Base-by-base conservation (phyloP, 2,329 filamentous ascomycete species). In the Ustulina deusta region DNA sequence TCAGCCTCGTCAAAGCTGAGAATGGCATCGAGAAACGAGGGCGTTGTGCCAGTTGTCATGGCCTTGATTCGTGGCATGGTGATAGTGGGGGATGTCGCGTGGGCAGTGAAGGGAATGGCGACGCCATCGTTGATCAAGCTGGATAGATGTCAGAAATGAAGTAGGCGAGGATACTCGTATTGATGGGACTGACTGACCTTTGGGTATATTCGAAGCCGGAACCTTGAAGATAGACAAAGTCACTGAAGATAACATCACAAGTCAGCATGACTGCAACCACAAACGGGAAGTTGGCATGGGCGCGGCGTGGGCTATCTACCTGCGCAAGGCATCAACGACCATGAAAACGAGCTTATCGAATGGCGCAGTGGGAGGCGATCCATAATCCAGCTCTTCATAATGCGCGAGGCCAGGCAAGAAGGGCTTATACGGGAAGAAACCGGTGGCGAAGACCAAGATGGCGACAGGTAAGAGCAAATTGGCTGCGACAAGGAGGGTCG, bases 11-110 rank as follows among this genome's bases (percentile, higher is more conserved):
- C 93, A 78, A 99, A 93, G 77, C 98, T 99, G 66, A 99, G 86
- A 69, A 99, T 97, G 17, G 97, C 91, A 79, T 99, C 96, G 68
- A 98, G 88, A 79, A 99, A 99, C 1, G 95, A 98, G 2, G 96
- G 96, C n/a, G 97, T 96, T 1, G 95, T 97, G 69, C 96, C 96
- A 1, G 96, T 98, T 0, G 96, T 99, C 71, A 99, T 94, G 56
- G 96, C 94, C 82, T 99, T 99, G 75, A 99, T 90, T 69, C 95
- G 90, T 48, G 96, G 96, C 96, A 99, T 98, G 20, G 96, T 99
- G 69, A 99, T 95, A 7, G 96, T 99, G 1, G 96, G 96, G 59
- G 97, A 94, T n/a, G 93, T 92, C 20, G 96, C 96, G 85, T 97
- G 92, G 38, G 95, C 95, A 36, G 96, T 99, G 78, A 97, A 99